Evolutionary conservation across 345 rosid species (phyloP), one percentile per base, ranked within the genome.

Genomic region (Abelmoschus esculentus): DNA sequence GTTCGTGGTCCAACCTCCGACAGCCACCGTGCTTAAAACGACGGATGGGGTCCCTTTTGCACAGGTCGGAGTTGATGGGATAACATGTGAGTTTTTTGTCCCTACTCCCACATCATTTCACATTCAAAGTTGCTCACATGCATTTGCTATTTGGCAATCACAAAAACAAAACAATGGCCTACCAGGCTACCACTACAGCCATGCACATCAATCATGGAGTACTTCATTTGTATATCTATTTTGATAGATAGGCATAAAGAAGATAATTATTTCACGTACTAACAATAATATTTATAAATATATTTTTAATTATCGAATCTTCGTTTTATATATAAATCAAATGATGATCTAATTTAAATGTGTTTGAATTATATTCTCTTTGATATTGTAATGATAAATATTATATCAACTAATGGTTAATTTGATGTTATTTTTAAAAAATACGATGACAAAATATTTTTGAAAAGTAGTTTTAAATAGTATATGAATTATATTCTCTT

Each of bases 51-150:
- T 18, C 44, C 15, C n/a, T 31, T 15, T 7, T 5, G 4, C 7
- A 13, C 44, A 61, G 66, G 28, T 61, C 9, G 57, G 49, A 15
- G 47, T 3, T 60, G 58, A 40, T 12, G 60, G 14, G 61, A 58
- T 72, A 77, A 75, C 83, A 73, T 83, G 83, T 75, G 74, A 13
- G 40, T 52, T 71, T 71, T 18, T 61, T 69, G 75, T 75, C 77
- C 56, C 28, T 7, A 46, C 72, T 67, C 17, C 52, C 26, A 63
- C 77, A 59, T 63, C 34, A 74, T 49, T 4, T 49, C 53, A 14
- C 7, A 49, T 70, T 76, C 72, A 18, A 74, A 70, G 72, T 26
- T 17, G 44, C 31, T 76, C 82, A 78, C 77, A 78, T 76, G 82
- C 70, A 67, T 12, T 46, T 40, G 38, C 54, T 62, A 31, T 67